Percentiles rank a stretch among this genome's conserved stretches.
These are phyloP conservation scores for Lepraria neglecta DNA, from an alignment of 495 filamentous ascomycete species.

Conservation along the genomic window DNA sequence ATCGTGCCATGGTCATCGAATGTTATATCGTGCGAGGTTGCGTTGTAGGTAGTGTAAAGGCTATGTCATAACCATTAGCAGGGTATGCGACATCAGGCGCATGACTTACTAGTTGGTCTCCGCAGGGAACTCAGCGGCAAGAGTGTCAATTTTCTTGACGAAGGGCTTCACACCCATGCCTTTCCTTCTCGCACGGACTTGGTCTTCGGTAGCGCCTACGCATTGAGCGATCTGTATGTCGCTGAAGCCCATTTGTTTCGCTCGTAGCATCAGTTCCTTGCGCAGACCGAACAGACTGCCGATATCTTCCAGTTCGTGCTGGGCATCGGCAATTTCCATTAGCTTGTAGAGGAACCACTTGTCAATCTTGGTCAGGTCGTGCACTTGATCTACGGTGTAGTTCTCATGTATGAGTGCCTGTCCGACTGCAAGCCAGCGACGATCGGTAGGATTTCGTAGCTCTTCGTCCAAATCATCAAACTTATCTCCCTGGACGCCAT, in stretches of 20 bases:
- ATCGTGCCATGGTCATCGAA: slow-evolving; percentile 91
- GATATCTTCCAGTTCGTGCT: slow-evolving; percentile 77
- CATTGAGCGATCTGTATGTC: slow-evolving; percentile 88
- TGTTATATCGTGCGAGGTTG: slow-evolving; percentile 85
- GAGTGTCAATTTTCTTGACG: slow-evolving; percentile 97
- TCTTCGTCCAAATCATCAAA: slow-evolving; percentile 90
- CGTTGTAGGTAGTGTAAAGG: slow-evolving; percentile 97
- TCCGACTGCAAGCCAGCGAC: slow-evolving; percentile 92
- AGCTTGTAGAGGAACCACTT: slow-evolving; percentile 99
- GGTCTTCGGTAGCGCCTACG: slow-evolving; percentile 80
- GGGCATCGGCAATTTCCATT: slow-evolving; percentile 88
- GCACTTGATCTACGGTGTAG: slow-evolving; percentile 83
- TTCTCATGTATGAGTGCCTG: slow-evolving; percentile 96
- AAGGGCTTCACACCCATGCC: slow-evolving; percentile 80
- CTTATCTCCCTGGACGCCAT: slow-evolving; percentile 91
- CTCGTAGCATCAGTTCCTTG: slow-evolving; percentile 77
- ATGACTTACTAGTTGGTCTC: slow-evolving; percentile 1
- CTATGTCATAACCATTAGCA: slow-evolving; percentile 40
- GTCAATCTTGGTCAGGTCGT: slow-evolving; percentile 95
- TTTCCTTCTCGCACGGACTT: slow-evolving; percentile 78
- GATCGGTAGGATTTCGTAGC: slow-evolving; percentile 85
- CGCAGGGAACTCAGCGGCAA: slow-evolving; percentile 96
- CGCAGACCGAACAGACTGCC: slow-evolving; percentile 81
- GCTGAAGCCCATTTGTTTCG: slow-evolving; percentile 97
- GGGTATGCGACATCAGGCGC: no score